phyloP scores from a whole-genome alignment of 1,139 yeast genomes.

The Hansenula anomala region DNA sequence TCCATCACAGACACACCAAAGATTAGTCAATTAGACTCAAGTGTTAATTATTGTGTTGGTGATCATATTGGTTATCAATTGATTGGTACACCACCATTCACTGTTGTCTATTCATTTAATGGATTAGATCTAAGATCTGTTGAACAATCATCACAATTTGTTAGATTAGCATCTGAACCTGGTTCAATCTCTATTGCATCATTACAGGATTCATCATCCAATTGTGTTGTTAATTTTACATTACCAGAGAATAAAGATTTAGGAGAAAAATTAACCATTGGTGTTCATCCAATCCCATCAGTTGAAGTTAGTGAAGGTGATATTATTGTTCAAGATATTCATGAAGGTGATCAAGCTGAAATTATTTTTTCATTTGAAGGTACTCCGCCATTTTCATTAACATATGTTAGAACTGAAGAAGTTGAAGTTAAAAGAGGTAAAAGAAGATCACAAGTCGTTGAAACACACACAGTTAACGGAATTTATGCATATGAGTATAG shows the following conservation, averaged over 20 bases:
- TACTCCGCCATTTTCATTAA: slow-evolving; percentile 61
- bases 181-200: slow-evolving; percentile 70
- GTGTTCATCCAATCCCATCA: slow-evolving; percentile 79
- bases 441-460: slow-evolving; percentile 52
- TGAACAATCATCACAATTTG: slow-evolving; percentile 49
- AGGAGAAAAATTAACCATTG: slow-evolving; percentile 40
- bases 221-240: slow-evolving; percentile 63
- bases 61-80: slow-evolving; percentile 77
- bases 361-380: slow-evolving; percentile 65
- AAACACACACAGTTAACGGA: slow-evolving; percentile 68
- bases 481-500: slow-evolving; percentile 66
- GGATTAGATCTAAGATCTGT: slow-evolving; percentile 55
- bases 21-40: slow-evolving; percentile 39
- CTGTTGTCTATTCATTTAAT: slow-evolving; percentile 69
- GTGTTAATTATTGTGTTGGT: slow-evolving; percentile 77
- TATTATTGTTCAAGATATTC: slow-evolving; percentile 71
- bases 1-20: slow-evolving; percentile 75
- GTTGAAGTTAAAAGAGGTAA: slow-evolving; percentile 27
- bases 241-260: slow-evolving; percentile 30
- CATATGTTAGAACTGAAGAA: slow-evolving; percentile 48
- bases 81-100: slow-evolving; percentile 78
- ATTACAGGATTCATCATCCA: slow-evolving; percentile 70
- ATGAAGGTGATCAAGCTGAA: slow-evolving; percentile 85
- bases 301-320: slow-evolving; percentile 85
- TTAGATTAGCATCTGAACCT: slow-evolving; percentile 74